Evolutionary conservation across 768 basidiomycete species (phyloP).

Genomic region (Naganishia kalamii): DNA sequence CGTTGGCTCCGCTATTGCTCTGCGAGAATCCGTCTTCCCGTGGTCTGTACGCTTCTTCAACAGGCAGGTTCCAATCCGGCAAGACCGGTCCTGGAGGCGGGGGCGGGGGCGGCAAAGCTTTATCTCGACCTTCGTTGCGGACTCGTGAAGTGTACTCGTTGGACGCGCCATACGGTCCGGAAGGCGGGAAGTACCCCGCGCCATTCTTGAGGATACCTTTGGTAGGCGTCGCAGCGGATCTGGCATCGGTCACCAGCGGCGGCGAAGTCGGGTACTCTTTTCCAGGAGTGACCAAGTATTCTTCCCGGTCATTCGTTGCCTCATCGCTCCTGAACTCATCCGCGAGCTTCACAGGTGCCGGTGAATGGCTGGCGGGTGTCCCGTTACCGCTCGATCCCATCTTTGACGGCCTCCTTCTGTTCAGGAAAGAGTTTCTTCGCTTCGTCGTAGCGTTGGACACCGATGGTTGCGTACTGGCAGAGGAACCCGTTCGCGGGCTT

Average conservation of each 20-base stretch:
- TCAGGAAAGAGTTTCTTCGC: constrained; percentile 19
- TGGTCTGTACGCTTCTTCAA: constrained; percentile 16
- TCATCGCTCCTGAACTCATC: constrained; percentile 13
- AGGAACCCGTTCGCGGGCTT: background rate
- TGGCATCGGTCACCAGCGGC: background rate
- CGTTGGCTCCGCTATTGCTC: constrained; percentile 17
- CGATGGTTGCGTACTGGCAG: background rate
- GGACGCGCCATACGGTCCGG: background rate
- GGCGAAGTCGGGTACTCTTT: constrained; percentile 1
- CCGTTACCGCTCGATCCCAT: background rate
- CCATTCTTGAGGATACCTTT: constrained; percentile 4
- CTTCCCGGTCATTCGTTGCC: constrained; percentile 2
- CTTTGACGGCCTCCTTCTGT: background rate
- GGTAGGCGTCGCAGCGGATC: constrained; percentile 8
- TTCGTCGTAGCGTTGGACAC: background rate
- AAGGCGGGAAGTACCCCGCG: constrained; percentile 4
- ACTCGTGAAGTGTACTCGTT: constrained; percentile 18
- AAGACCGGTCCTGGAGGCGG: constrained; percentile 44
- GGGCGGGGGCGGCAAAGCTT: constrained; percentile 28
- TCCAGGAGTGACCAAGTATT: constrained; percentile 1
- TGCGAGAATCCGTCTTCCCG: background rate
- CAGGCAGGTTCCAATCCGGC: constrained; percentile 32
- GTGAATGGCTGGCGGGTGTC: background rate
- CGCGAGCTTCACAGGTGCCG: background rate
- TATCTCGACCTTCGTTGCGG: constrained; percentile 26